A percentile compares a stretch with the other conserved stretches of the same genome.
These are phyloP conservation scores for Lavandula angustifolia DNA, from an alignment of 257 asterid species.

Conservation along the genomic window DNA sequence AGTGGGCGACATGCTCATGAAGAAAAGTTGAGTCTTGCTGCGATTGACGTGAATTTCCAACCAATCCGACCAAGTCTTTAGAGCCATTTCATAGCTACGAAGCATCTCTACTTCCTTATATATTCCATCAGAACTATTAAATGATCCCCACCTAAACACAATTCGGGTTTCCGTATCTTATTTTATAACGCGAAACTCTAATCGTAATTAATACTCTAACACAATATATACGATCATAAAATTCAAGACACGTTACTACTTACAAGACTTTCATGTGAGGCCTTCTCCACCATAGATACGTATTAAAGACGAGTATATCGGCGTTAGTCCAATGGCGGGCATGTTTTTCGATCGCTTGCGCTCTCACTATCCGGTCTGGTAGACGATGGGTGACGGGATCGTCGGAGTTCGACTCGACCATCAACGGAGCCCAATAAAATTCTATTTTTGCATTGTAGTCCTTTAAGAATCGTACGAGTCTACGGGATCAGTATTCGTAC, in stretches of 20 bases:
- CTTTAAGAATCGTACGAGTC: conserved; percentile 37
- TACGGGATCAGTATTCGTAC: not conserved
- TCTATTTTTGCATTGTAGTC: conserved; percentile 80
- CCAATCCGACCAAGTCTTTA: conserved; percentile 90
- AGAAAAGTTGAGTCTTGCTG: conserved; percentile 59
- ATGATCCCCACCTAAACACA: conserved; percentile 75
- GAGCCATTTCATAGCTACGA: conserved; percentile 84
- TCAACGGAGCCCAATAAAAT: conserved; percentile 86
- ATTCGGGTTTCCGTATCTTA: not conserved
- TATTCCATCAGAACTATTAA: conserved; percentile 57
- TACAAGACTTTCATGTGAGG: conserved; percentile 71
- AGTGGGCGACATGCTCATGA: conserved; percentile 86
- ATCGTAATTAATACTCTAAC: too few species aligned
- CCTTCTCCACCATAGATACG: conserved; percentile 88
- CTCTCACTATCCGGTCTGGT: conserved; percentile 72
- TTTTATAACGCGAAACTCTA: too few species aligned
- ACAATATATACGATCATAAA: not conserved
- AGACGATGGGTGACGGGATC: conserved; percentile 74
- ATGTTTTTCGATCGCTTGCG: conserved; percentile 68
- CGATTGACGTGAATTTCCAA: conserved; percentile 77
- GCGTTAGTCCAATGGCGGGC: conserved; percentile 79
- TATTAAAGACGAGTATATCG: conserved; percentile 66
- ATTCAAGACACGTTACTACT: conserved; percentile 27
- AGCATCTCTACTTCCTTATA: conserved; percentile 70
- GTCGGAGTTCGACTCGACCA: conserved; percentile 88